These are phyloP conservation scores for Ailanthus altissimus DNA, from an alignment of 345 rosid species.

Conservation along the genomic window DNA sequence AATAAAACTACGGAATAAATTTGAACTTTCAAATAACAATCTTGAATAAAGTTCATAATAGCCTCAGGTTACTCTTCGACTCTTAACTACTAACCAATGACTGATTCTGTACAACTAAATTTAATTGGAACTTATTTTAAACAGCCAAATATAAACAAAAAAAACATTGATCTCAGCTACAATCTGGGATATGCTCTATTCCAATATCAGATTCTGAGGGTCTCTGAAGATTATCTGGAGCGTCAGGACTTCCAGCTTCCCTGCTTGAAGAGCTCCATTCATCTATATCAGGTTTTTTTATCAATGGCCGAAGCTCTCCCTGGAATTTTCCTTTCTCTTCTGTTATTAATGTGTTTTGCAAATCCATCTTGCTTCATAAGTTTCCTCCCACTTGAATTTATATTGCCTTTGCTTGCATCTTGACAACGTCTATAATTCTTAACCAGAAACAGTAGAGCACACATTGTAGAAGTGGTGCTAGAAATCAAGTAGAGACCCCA, in stretches of 20 bases:
- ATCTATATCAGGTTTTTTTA: constrained; percentile 10
- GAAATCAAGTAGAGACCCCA: constrained; percentile 38
- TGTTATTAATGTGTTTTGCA: constrained; percentile 20
- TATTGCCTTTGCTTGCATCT: constrained; percentile 9
- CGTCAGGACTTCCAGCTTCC: constrained; percentile 15
- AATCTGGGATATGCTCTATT: background rate
- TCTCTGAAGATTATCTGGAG: background rate
- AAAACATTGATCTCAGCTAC: background rate
- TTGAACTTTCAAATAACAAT: background rate
- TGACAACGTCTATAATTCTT: constrained; percentile 12
- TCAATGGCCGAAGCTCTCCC: constrained; percentile 9
- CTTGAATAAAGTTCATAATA: background rate
- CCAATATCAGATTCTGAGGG: constrained; percentile 8
- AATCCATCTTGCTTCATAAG: constrained; percentile 24
- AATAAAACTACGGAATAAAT: background rate
- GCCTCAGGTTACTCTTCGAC: too few species aligned
- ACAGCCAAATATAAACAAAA: background rate
- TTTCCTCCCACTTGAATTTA: constrained; percentile 6
- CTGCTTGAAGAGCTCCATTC: constrained; percentile 15
- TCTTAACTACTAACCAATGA: too few species aligned
- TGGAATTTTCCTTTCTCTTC: background rate
- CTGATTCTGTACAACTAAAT: background rate
- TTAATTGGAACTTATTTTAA: background rate
- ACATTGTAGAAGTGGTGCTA: constrained; percentile 37
- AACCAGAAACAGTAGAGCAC: constrained; percentile 32